Evolutionary conservation across 108 stramenopile genomes (phyloP), one percentile per base, ranked within the genome.

Genomic region (Stephanodiscus minutulus): DNA sequence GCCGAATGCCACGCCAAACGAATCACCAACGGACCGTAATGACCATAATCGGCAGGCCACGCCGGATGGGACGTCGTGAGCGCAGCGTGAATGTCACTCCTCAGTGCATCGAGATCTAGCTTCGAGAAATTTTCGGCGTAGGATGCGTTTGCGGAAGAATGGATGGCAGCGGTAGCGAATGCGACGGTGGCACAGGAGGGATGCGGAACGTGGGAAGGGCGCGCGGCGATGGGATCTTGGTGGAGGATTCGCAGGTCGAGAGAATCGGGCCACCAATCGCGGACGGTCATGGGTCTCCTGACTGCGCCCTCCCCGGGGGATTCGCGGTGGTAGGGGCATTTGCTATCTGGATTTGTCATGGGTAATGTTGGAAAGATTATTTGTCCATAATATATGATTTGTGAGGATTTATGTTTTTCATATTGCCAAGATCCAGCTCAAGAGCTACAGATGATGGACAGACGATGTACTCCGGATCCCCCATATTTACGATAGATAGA

Each of bases 11-110:
- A 85, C 28, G 80, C 73, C 61, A 83, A 66, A 3, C 90, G 83
- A 67, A 91, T 82, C 70, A 91, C 78, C 9, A 91, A 81, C 0
- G 86, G 88, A 12, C 88, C 90, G 64, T 91, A 91, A 61, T 88
- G 85, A 9, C 83, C 85, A 50, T 87, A 88, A 81, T 88, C 88
- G 12, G 88, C 85, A 25, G 90, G 90, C 90, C 90, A 91, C 47
- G 67, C 73, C 13, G 80, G 75, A 57, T 86, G 62, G 18, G 79
- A 82, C 10, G 81, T 82, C 4, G 85, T 88, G 64, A 91, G 77
- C 12, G 87, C 60, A 11, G 41, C 57, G 18, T 35, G 29, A 18
- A 89, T 74, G 61, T 91, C 90, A 25, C 59, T 33, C 44, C 87
- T 82, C 47, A 91, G 59, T 11, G 67, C 70, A 11, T 53, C n/a